These are phyloP conservation scores for Scopulariopsis brevicaulis DNA, from an alignment of 2,329 filamentous ascomycete species.

Conservation along the genomic window DNA sequence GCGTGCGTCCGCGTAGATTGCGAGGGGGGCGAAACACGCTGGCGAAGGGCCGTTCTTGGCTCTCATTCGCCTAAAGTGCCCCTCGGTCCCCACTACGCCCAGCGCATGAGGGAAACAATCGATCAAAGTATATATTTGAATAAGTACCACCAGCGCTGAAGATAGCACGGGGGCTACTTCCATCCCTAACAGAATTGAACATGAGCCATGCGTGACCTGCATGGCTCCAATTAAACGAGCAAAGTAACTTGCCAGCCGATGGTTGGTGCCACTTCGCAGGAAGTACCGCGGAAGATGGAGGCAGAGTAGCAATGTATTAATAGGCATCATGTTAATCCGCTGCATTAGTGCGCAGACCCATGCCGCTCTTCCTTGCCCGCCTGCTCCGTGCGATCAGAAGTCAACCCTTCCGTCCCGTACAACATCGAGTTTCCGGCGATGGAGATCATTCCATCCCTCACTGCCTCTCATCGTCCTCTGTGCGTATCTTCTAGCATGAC, in stretches of 20 bases:
- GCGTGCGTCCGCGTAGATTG: not conserved
- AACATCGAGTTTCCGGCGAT: too few species aligned
- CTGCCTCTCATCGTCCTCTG: too few species aligned
- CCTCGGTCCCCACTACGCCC: not conserved
- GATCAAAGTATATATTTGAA: not conserved
- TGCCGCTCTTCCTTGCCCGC: not conserved
- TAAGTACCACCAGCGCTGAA: not conserved
- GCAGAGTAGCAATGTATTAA: constrained; percentile 1
- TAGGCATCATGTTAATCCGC: not conserved
- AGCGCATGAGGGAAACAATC: not conserved
- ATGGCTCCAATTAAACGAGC: not conserved
- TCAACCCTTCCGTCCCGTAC: too few species aligned
- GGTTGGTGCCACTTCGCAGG: not conserved
- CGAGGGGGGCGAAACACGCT: not conserved
- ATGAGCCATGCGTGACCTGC: not conserved
- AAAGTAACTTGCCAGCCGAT: not conserved
- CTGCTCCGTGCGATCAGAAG: not conserved
- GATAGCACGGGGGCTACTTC: not conserved
- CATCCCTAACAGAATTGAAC: not conserved
- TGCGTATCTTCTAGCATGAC: too few species aligned
- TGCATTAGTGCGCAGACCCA: not conserved
- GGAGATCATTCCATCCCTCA: too few species aligned
- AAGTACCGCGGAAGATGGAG: not conserved
- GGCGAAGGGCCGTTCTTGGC: not conserved
- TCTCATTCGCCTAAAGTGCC: not conserved